Percentiles rank a stretch among this genome's conserved stretches.
phyloP scores from a whole-genome alignment of 495 filamentous ascomycete species.

The Daldinia decipiens region DNA sequence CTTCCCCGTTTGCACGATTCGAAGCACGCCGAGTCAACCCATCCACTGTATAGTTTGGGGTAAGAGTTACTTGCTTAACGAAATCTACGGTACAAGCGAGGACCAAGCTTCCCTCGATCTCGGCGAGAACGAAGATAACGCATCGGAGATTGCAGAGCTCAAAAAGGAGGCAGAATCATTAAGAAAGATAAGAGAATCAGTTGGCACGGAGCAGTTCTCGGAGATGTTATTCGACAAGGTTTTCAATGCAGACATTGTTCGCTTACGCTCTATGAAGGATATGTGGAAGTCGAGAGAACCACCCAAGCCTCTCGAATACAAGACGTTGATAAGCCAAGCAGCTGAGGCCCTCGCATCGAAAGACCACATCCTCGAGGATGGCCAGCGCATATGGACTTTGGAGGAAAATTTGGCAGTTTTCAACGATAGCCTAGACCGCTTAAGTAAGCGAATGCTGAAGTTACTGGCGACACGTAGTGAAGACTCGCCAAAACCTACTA shows the following conservation, averaged over 20 bases:
- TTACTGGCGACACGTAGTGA: slow-evolving; percentile 62
- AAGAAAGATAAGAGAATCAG: slow-evolving; percentile 81
- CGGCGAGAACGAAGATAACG: slow-evolving; percentile 83
- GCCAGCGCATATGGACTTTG: slow-evolving; percentile 81
- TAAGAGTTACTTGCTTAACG: slow-evolving; percentile 94
- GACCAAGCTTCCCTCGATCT: slow-evolving; percentile 81
- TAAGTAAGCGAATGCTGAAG: slow-evolving; percentile 76
- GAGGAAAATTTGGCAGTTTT: slow-evolving; percentile 89
- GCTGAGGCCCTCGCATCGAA: slow-evolving; percentile 62
- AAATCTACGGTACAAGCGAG: slow-evolving; percentile 93
- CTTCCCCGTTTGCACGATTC: slow-evolving; percentile 95
- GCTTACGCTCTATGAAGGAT: slow-evolving; percentile 87
- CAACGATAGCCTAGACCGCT: slow-evolving; percentile 78
- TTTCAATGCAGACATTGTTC: slow-evolving; percentile 84
- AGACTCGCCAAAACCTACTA: slow-evolving; percentile 65
- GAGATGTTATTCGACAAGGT: slow-evolving; percentile 91
- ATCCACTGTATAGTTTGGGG: slow-evolving; percentile 99
- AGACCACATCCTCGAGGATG: slow-evolving; percentile 66
- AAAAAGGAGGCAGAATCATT: slow-evolving; percentile 83
- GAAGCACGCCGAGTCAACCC: slow-evolving; percentile 91
- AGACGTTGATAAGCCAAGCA: slow-evolving; percentile 54
- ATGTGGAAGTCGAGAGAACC: slow-evolving; percentile 91
- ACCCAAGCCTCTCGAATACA: slow-evolving; percentile 77
- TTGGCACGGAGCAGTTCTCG: slow-evolving; percentile 82
- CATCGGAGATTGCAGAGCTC: slow-evolving; percentile 86